phyloP scores from a whole-genome alignment of 1,139 yeast species.

The Scheffersomyces parashehatae region DNA sequence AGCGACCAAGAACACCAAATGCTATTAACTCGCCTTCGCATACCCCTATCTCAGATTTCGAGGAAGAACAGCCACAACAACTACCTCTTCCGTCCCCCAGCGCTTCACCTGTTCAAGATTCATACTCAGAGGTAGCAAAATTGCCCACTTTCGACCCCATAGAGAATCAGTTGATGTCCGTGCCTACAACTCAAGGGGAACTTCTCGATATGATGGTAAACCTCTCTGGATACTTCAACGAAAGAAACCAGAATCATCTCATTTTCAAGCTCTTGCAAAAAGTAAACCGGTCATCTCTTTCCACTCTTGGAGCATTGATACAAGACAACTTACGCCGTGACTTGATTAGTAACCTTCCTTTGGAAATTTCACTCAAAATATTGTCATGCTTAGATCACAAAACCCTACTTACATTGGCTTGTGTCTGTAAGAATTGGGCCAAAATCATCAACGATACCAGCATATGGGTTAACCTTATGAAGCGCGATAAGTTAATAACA shows the following conservation, averaged over 20 bases:
- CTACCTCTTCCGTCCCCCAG: slow-evolving; percentile 68
- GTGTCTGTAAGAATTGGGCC: slow-evolving; percentile 74
- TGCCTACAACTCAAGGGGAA: slow-evolving; percentile 44
- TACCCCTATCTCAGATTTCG: slow-evolving; percentile 42
- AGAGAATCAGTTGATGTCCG: slow-evolving; percentile 24
- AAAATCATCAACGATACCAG: slow-evolving; percentile 57
- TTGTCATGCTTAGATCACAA: slow-evolving; percentile 63
- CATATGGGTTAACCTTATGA: slow-evolving; percentile 59
- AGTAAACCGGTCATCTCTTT: slow-evolving; percentile 67
- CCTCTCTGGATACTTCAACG: slow-evolving; percentile 37
- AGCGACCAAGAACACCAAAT: slow-evolving; percentile 32
- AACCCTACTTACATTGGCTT: slow-evolving; percentile 61
- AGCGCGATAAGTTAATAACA: slow-evolving; percentile 54
- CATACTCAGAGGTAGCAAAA: slow-evolving; percentile 16
- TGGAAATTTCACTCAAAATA: slow-evolving; percentile 74
- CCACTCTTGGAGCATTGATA: slow-evolving; percentile 63
- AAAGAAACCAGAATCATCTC: slow-evolving; percentile 43
- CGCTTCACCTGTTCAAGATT: slow-evolving; percentile 60
- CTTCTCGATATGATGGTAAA: slow-evolving; percentile 36
- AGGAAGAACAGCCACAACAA: slow-evolving; percentile 35
- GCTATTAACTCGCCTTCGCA: slow-evolving; percentile 35
- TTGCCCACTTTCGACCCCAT: slow-evolving; percentile 17
- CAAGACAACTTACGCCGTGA: slow-evolving; percentile 70
- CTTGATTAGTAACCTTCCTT: slow-evolving; percentile 67
- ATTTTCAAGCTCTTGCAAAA: slow-evolving; percentile 66